Evolutionary conservation across 75 land plant species (phyloP).

Genomic region (Adiantum capillusveneris): DNA sequence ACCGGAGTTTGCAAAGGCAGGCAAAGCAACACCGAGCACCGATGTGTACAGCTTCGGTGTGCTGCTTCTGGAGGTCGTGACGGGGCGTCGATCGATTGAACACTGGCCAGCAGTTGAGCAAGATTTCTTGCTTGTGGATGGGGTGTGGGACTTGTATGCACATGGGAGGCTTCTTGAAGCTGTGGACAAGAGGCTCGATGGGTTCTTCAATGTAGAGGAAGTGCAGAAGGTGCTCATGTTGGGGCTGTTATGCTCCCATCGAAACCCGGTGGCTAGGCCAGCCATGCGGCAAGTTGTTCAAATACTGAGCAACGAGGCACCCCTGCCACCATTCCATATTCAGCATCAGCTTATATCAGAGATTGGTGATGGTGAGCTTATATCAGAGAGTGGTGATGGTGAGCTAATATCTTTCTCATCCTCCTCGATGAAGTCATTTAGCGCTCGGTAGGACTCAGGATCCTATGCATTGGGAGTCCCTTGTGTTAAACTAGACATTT

Average conservation of each 20-base stretch:
- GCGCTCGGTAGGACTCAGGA: too few relatives aligned
- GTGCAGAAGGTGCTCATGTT: slow-evolving; percentile 4
- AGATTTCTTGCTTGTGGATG: slow-evolving; percentile 15
- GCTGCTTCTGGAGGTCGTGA: too few relatives aligned
- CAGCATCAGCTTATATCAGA: too few relatives aligned
- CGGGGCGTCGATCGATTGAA: slow-evolving; percentile 28
- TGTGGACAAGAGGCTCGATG: slow-evolving; percentile 7
- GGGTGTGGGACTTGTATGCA: slow-evolving; percentile 17
- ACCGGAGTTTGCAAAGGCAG: slow-evolving; percentile 10
- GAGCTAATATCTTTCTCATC: too few relatives aligned
- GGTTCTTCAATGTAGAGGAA: slow-evolving; percentile 9
- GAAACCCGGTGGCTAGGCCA: slow-evolving; percentile 17
- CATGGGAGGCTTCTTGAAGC: slow-evolving; percentile 11
- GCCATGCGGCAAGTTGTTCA: slow-evolving; percentile 23
- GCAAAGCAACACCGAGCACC: slow-evolving; percentile 25
- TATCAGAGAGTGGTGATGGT: too few relatives aligned
- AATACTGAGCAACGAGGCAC: slow-evolving; percentile 13
- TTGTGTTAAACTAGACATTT: too few relatives aligned
- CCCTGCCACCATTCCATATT: too few relatives aligned
- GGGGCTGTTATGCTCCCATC: slow-evolving; percentile 26
- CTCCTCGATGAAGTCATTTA: too few relatives aligned
- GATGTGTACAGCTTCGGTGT: slow-evolving; percentile 49
- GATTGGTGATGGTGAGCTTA: too few relatives aligned
- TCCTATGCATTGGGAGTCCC: too few relatives aligned
- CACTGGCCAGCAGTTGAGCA: too few relatives aligned